Conservation (phyloP, 2,329 filamentous ascomycete genomes). For the Blastomyces gilchristii region DNA sequence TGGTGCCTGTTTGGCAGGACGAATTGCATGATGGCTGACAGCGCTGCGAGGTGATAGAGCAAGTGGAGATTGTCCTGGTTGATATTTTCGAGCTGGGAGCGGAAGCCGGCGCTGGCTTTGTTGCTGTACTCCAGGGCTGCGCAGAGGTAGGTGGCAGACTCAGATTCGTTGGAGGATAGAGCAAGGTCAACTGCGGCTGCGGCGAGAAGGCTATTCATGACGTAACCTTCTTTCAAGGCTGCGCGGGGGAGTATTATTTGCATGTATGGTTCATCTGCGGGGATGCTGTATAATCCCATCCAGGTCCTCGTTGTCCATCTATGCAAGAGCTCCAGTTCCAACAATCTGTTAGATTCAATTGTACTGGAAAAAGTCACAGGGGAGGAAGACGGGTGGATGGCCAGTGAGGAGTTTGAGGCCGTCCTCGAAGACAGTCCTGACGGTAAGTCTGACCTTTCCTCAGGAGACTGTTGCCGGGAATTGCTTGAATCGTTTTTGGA, state of each 20-base stretch:
- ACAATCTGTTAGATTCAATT: conserved; percentile 18
- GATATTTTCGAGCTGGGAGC: conserved; percentile 22
- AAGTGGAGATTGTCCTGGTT: conserved; percentile 20
- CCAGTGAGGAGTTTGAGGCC: background rate
- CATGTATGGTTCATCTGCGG: conserved; percentile 29
- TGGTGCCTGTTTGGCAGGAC: conserved; percentile 19
- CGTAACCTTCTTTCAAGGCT: conserved; percentile 32
- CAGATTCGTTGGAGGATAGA: conserved; percentile 13
- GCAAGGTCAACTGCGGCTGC: conserved; percentile 29
- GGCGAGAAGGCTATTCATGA: conserved; percentile 32
- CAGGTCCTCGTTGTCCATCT: conserved; percentile 36
- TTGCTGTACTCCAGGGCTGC: conserved; percentile 30
- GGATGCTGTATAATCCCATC: conserved; percentile 22
- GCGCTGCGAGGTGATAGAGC: conserved; percentile 25
- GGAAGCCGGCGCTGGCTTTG: conserved; percentile 25
- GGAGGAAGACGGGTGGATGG: background rate
- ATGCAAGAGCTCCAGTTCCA: conserved; percentile 39
- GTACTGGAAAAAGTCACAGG: conserved; percentile 5
- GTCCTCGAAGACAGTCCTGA: background rate
- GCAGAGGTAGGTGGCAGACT: conserved; percentile 20
- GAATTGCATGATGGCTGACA: conserved; percentile 23
- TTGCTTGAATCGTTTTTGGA: background rate
- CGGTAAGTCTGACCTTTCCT: background rate
- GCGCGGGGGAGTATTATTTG: conserved; percentile 26
- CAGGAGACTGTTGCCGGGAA: background rate